These are phyloP conservation scores for Durotheca rogersii DNA, from an alignment of 495 filamentous ascomycete species.

Conservation along the genomic window DNA sequence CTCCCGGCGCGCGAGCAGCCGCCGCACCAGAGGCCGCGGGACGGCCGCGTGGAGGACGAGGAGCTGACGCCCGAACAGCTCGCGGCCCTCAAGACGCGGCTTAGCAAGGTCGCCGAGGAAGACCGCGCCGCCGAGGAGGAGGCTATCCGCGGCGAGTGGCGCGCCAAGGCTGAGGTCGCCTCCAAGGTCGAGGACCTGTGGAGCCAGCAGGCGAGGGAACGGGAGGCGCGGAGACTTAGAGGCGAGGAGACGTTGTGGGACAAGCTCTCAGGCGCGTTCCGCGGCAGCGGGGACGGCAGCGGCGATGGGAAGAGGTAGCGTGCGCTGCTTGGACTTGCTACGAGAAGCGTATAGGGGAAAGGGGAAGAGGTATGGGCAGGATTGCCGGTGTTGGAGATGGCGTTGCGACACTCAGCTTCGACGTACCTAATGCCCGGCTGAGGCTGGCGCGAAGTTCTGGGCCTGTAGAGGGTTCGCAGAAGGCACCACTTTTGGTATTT, in stretches of 20 bases:
- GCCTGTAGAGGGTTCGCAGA: too few species aligned
- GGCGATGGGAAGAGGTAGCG: constrained; percentile 16
- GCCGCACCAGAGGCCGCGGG: constrained; percentile 6
- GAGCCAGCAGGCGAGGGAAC: constrained; percentile 57
- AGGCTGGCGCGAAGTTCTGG: too few species aligned
- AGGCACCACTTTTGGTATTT: too few species aligned
- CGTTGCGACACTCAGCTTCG: too few species aligned
- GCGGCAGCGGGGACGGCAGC: too few species aligned
- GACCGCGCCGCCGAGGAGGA: constrained; percentile 67
- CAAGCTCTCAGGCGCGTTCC: constrained; percentile 37
- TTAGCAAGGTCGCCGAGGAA: constrained; percentile 60
- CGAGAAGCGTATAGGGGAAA: too few species aligned
- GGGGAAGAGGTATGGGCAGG: too few species aligned
- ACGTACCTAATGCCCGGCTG: too few species aligned
- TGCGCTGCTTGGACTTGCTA: too few species aligned
- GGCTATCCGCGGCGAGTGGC: constrained; percentile 60
- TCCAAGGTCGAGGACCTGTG: constrained; percentile 55
- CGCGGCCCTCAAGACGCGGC: constrained; percentile 50
- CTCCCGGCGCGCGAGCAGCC: too few species aligned
- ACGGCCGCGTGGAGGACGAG: constrained; percentile 7
- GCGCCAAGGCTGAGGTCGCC: constrained; percentile 58
- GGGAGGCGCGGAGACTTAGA: constrained; percentile 58
- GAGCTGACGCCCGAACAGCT: constrained; percentile 39
- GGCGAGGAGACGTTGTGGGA: constrained; percentile 57
- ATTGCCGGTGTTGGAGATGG: too few species aligned